Base-by-base conservation (phyloP, 352 stramenopile species). In the Phytophthora tentaculata region DNA sequence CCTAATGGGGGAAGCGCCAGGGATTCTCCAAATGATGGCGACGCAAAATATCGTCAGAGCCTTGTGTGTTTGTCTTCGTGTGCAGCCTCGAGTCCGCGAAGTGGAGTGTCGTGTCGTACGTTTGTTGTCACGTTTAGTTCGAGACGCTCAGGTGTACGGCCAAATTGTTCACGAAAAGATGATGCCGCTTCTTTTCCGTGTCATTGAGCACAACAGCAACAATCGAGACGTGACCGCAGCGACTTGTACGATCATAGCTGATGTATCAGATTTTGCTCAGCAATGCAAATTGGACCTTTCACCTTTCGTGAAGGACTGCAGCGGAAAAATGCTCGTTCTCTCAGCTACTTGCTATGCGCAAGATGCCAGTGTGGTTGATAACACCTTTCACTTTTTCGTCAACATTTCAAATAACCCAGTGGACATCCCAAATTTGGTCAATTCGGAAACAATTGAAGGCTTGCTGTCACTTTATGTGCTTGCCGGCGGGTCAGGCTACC, bases 171-270 rank as follows among this genome's bases (percentile, higher is more conserved):
- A 89, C 47, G 77, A 90, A 50, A 71, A 76, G 14, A 67, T 90
- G 57, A 44, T 85, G 0, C 69, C 70, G 6, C 52, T 83, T 35
- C 65, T 92, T 12, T 92, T 92, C 39, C 61, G 63, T 44, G 52
- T 79, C 3, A 53, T 97, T 20, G 80, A 93, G 20, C 81, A 83
- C 23, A 83, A 92, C 24, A 67, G 64, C 10, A 83, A 82, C 17
- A 62, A 75, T 0, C 45, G 81, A 17, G 86, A 96, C 20, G 79
- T 89, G 1, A 66, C 78, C 13, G 60, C 64, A 0, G 67, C 74
- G 0, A 69, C 83, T 1, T 93, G 88, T 24, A 66, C 81, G 8
- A 85, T 97, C 4, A 67, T 97, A 5, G 90, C 92, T 24, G 73
- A 80, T 3, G 49, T 97, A 13, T 88, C 86, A 1, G 74, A 80